phyloP scores from a whole-genome alignment of 2,329 filamentous ascomycete species.

The Pseudogymnoascus sp. region DNA sequence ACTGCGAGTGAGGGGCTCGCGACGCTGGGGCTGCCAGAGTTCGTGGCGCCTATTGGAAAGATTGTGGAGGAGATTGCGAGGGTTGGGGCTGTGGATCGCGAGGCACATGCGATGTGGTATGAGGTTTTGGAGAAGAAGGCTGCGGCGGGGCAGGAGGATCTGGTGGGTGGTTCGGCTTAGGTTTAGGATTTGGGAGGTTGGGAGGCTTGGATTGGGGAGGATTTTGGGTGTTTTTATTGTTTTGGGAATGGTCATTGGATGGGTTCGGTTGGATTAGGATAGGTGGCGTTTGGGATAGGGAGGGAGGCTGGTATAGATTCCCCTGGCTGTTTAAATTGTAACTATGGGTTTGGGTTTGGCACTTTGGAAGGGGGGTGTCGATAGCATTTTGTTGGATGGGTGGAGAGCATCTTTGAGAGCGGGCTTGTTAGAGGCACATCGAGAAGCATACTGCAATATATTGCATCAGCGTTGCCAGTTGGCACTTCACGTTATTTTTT shows the following conservation, averaged over 20 bases:
- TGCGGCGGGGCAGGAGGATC: slow-evolving; percentile 56
- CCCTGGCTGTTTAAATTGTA: slow-evolving; percentile 3
- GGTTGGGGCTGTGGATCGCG: slow-evolving; percentile 59
- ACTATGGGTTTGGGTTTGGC: not conserved
- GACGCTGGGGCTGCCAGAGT: slow-evolving; percentile 62
- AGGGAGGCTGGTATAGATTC: not conserved
- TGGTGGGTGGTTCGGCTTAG: slow-evolving; percentile 26
- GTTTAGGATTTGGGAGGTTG: not conserved
- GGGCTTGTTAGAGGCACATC: not conserved
- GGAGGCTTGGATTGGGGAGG: not conserved
- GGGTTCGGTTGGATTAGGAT: not conserved
- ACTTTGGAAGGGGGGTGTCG: slow-evolving; percentile 2
- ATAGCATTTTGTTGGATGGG: not conserved
- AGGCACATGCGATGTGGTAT: slow-evolving; percentile 62
- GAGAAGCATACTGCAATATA: slow-evolving; percentile 3
- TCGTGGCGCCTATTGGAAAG: slow-evolving; percentile 58
- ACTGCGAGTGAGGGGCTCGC: slow-evolving; percentile 63
- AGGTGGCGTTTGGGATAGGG: not conserved
- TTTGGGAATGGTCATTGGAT: not conserved
- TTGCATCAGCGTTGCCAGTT: slow-evolving; percentile 4
- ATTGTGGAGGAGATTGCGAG: slow-evolving; percentile 61
- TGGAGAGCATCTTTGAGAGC: not conserved
- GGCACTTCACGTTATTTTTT: not conserved
- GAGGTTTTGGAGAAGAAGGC: slow-evolving; percentile 41
- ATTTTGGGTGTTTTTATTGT: not conserved